Base-by-base conservation (phyloP, 257 asterid genomes). In the Gentiana straminea region DNA sequence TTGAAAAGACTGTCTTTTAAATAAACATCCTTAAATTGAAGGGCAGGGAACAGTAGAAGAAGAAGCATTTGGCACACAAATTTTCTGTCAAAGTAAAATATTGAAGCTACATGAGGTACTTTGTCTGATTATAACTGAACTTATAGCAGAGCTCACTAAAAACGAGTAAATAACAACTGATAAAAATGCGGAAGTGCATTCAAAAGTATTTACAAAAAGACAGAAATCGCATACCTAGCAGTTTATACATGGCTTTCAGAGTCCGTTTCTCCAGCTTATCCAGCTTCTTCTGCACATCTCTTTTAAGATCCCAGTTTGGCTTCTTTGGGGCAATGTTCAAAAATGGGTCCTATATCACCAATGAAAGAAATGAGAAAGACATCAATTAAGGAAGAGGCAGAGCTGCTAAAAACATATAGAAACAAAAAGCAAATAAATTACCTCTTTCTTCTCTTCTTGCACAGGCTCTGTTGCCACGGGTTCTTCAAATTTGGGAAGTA, bases 251-350 rank as follows among this genome's bases (percentile, higher is more conserved):
- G 35, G 95, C 84, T 76, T 92, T 92, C 60, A 84, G 96, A 51
- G 98, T 85, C 57, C 95, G 83, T 52, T 78, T 84, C 60, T 92
- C 98, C 36, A 88, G 93, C 80, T 92, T 85, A 70, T 92, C 95
- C 35, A 92, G 90, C 71, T 75, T 89, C 77, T 81, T 92, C 68
- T 88, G 98, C 55, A 87, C 94, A 76, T 92, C 97, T 77, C 95
- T 80, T 49, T 93, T 68, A 63, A 92, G 79, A 66, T 92, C 98
- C 98, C 98, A 88, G 66, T 92, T 92, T 9, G 97, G 95, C 66
- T 92, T 92, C 76, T 92, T 92, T 13, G 98, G 98, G 55, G 93
- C 98, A 71, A 92, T 88, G 73, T 84, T 89, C 34, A 92, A 75
- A 76, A 92, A 85, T 3, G 97, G 98, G 54, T 89, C 94, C 97